These are phyloP conservation scores for Lindgomyces ingoldianus DNA, from an alignment of 495 filamentous ascomycete genomes.

Conservation along the genomic window DNA sequence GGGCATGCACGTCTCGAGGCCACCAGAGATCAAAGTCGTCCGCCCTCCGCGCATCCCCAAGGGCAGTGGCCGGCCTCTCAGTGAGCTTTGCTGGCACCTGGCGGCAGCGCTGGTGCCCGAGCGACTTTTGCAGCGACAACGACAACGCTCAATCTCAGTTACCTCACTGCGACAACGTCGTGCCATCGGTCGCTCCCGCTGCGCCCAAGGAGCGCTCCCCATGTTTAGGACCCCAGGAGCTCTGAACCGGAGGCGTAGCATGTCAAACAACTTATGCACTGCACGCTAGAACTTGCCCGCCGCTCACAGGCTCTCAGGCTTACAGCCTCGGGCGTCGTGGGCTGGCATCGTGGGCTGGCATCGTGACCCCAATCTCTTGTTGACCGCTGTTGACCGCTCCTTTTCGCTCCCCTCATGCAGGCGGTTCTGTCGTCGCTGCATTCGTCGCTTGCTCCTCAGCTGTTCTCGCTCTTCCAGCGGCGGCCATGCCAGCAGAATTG, in stretches of 20 bases:
- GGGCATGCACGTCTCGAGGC: background rate
- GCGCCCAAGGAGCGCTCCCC: background rate
- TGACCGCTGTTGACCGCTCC: background rate
- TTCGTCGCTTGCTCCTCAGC: background rate
- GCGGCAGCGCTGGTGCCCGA: too few relatives aligned
- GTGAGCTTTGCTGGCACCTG: background rate
- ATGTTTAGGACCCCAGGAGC: background rate
- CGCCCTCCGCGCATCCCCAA: background rate
- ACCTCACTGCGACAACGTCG: too few relatives aligned
- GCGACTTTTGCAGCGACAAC: too few relatives aligned
- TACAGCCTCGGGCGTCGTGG: background rate
- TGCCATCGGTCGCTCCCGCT: background rate
- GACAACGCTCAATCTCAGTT: too few relatives aligned
- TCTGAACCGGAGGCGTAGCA: constrained; percentile 13
- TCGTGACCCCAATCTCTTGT: background rate
- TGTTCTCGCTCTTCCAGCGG: background rate
- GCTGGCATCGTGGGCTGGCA: background rate
- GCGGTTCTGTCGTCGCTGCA: background rate
- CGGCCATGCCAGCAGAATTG: too few relatives aligned
- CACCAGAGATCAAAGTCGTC: background rate
- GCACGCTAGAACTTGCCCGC: constrained; percentile 7
- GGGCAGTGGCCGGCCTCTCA: background rate
- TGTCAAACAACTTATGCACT: constrained; percentile 25
- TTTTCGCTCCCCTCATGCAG: background rate
- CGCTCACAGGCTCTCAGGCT: background rate